Percentiles rank a stretch among this genome's conserved stretches.
phyloP scores from a whole-genome alignment of 73 alveolate genomes.

The Paramecium tetraurelia region DNA sequence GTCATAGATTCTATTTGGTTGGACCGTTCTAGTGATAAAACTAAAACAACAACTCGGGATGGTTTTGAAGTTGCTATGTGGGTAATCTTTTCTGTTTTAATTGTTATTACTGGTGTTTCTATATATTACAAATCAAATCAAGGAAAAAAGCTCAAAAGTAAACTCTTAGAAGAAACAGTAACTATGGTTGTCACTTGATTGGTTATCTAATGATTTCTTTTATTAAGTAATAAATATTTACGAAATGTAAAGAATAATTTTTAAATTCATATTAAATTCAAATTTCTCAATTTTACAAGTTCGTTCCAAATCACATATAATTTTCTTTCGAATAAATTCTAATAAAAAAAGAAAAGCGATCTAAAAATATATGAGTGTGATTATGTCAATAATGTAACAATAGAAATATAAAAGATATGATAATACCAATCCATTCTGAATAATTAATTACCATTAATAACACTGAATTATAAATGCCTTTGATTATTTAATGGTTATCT shows the following conservation, averaged over 20 bases:
- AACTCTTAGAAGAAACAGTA: background rate
- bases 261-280: too few relatives aligned
- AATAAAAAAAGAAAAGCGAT: too few relatives aligned
- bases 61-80: background rate
- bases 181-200: background rate
- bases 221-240: background rate
- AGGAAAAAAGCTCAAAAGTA: background rate
- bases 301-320: too few relatives aligned
- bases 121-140: background rate
- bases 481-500: background rate
- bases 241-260: background rate
- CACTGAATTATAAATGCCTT: too few relatives aligned
- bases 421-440: too few relatives aligned
- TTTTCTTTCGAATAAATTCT: too few relatives aligned
- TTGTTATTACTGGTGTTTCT: background rate
- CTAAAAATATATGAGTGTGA: too few relatives aligned
- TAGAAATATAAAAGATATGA: too few relatives aligned
- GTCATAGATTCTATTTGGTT: slow-evolving; percentile 25
- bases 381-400: too few relatives aligned
- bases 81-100: background rate
- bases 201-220: background rate
- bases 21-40: background rate
- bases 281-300: too few relatives aligned
- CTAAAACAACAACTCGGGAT: background rate
- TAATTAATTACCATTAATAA: too few relatives aligned